Evolutionary conservation across 129 eudicot species (phyloP).

Genomic region (Lonicera japonica): DNA sequence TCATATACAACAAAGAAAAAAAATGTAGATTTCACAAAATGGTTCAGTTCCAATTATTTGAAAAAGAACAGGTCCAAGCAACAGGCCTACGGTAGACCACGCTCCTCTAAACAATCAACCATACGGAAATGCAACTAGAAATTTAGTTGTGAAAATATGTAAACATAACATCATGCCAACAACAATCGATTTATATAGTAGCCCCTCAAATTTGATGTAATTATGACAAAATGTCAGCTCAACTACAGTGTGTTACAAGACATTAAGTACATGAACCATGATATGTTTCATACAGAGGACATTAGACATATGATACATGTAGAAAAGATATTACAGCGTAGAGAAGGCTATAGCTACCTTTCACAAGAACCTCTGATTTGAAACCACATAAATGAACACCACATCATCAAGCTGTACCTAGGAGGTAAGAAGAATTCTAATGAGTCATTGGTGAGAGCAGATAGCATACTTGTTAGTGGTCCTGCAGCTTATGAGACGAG

Average conservation of each 20-base stretch:
- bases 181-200: no score
- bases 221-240: conserved; percentile 13
- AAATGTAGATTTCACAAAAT: no score
- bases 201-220: background rate
- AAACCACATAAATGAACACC: conserved; percentile 23
- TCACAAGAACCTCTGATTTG: conserved; percentile 32
- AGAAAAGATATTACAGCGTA: conserved; percentile 42
- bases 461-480: conserved; percentile 23
- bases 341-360: conserved; percentile 31
- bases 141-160: no score
- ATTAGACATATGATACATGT: conserved; percentile 48
- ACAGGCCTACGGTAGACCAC: no score
- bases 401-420: conserved; percentile 29
- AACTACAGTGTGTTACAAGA: conserved; percentile 23
- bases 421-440: conserved; percentile 12
- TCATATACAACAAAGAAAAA: no score
- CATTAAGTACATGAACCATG: conserved; percentile 17
- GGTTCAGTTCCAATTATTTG: no score
- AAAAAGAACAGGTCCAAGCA: no score
- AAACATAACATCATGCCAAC: no score
- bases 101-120: no score
- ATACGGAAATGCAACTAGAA: no score
- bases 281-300: conserved; percentile 30
- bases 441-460: conserved; percentile 24
- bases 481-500: conserved; percentile 32